phyloP scores from a whole-genome alignment of 331 rosid species.

The Ulmus americana region DNA sequence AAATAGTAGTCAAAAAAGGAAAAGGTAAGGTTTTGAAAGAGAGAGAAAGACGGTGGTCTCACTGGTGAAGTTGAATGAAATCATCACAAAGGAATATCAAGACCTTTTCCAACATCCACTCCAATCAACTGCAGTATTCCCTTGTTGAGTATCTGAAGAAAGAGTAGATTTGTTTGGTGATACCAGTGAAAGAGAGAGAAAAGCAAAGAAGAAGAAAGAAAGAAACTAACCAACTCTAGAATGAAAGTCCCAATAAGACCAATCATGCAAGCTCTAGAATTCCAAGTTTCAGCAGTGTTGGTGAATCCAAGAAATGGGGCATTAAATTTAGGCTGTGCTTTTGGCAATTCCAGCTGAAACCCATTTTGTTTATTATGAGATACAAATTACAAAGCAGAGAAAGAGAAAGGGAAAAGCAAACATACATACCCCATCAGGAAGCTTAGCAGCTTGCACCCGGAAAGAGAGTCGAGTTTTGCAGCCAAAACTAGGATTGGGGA shows the following conservation, averaged over 20 bases:
- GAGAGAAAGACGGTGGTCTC: neutral
- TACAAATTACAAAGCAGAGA: neutral
- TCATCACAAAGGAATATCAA: slow-evolving; percentile 60
- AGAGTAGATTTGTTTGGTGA: neutral
- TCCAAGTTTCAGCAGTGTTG: slow-evolving; percentile 81
- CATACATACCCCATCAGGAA: slow-evolving; percentile 66
- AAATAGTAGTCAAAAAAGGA: neutral
- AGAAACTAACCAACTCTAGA: slow-evolving; percentile 53
- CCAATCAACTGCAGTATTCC: slow-evolving; percentile 82
- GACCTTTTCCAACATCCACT: slow-evolving; percentile 77
- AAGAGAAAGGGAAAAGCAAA: neutral
- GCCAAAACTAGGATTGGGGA: slow-evolving; percentile 20
- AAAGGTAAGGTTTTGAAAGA: neutral
- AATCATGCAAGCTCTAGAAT: slow-evolving; percentile 93
- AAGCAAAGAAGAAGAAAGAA: neutral
- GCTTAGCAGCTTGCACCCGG: slow-evolving; percentile 56
- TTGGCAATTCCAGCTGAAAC: slow-evolving; percentile 72
- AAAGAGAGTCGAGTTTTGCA: slow-evolving; percentile 25
- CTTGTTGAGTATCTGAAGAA: slow-evolving; percentile 57
- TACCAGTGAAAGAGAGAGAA: neutral
- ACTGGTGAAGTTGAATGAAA: neutral
- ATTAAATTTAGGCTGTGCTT: slow-evolving; percentile 55
- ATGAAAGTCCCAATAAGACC: slow-evolving; percentile 77
- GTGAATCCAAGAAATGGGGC: slow-evolving; percentile 79
- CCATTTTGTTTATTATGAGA: neutral